Evolutionary conservation across 2,329 filamentous ascomycete species (phyloP).

Genomic region (Arthrobotrys megalospora): DNA sequence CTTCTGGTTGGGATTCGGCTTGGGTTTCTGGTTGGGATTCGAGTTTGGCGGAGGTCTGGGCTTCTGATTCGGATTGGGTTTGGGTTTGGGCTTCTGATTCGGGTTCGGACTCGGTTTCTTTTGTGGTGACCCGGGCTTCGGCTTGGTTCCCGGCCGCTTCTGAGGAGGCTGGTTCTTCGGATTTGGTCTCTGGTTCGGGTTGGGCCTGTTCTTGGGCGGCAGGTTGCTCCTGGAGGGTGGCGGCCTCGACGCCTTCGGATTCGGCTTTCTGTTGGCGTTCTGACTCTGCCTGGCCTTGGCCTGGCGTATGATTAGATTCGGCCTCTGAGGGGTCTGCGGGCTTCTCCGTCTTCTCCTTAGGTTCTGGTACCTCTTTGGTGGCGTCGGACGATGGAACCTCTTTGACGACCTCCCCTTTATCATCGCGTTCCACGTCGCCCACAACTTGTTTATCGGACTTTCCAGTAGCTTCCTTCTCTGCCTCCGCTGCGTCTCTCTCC

Average conservation of each 20-base stretch:
- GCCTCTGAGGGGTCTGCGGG: slow-evolving; percentile 62
- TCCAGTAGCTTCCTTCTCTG: slow-evolving; percentile 59
- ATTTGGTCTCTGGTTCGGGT: slow-evolving; percentile 47
- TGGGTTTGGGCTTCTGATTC: slow-evolving; percentile 26
- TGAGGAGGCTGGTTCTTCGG: slow-evolving; percentile 36
- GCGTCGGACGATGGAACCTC: slow-evolving; percentile 63
- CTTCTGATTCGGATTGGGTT: slow-evolving; percentile 42
- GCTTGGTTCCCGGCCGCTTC: slow-evolving; percentile 35
- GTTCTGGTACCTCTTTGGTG: slow-evolving; percentile 64
- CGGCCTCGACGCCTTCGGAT: slow-evolving; percentile 41
- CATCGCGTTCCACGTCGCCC: slow-evolving; percentile 52
- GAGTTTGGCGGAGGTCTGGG: slow-evolving; percentile 23
- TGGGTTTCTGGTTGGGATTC: slow-evolving; percentile 29
- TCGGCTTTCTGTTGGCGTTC: slow-evolving; percentile 54
- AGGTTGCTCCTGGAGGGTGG: slow-evolving; percentile 34
- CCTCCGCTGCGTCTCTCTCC: slow-evolving; percentile 65
- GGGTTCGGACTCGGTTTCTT: slow-evolving; percentile 29
- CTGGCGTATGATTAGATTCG: slow-evolving; percentile 62
- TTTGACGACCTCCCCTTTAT: slow-evolving; percentile 43
- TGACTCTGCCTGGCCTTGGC: slow-evolving; percentile 57
- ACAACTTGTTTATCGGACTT: slow-evolving; percentile 28
- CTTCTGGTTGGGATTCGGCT: slow-evolving; percentile 40
- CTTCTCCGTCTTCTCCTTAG: slow-evolving; percentile 63
- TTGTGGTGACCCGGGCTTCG: slow-evolving; percentile 32
- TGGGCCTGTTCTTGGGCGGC: slow-evolving; percentile 33